phyloP scores from a whole-genome alignment of 345 rosid genomes.

The Diplotaxis tenuifolia region DNA sequence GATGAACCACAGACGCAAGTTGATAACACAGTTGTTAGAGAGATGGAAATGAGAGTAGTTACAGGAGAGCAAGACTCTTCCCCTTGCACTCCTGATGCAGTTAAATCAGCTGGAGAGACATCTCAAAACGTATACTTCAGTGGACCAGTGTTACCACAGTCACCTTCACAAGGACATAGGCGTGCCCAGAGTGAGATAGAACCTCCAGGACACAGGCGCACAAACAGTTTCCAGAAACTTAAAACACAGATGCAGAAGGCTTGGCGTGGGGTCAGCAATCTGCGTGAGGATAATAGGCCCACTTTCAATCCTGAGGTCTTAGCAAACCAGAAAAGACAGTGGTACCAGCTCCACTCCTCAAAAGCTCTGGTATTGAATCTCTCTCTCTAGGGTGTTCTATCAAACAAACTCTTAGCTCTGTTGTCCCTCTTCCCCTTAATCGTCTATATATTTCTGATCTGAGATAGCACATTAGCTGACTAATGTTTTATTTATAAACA shows the following conservation, averaged over 20 bases:
- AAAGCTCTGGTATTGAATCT: conserved; percentile 60
- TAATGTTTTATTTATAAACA: conserved; percentile 22
- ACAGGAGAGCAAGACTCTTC: conserved; percentile 43
- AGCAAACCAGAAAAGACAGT: conserved; percentile 94
- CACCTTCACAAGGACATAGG: conserved; percentile 47
- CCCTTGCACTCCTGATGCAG: conserved; percentile 10
- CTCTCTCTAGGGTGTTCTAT: conserved; percentile 13
- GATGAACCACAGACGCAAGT: conserved; percentile 22
- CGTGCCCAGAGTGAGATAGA: conserved; percentile 66
- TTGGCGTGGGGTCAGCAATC: conserved; percentile 71
- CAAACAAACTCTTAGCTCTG: conserved; percentile 6
- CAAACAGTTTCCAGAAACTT: conserved; percentile 64
- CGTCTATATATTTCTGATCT: not conserved
- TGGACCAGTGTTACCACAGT: conserved; percentile 38
- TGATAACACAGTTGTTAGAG: conserved; percentile 37
- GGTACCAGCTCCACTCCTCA: conserved; percentile 92
- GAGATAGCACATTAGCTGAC: conserved; percentile 11
- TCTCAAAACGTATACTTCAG: conserved; percentile 31
- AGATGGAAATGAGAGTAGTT: conserved; percentile 55
- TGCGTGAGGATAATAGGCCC: conserved; percentile 45
- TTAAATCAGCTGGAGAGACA: conserved; percentile 33
- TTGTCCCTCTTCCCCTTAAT: conserved; percentile 12
- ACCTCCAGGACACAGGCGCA: conserved; percentile 45
- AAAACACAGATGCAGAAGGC: conserved; percentile 84
- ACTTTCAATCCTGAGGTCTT: conserved; percentile 90